phyloP scores from a whole-genome alignment of 2,329 filamentous ascomycete genomes.

The Talaromyces sp. region DNA sequence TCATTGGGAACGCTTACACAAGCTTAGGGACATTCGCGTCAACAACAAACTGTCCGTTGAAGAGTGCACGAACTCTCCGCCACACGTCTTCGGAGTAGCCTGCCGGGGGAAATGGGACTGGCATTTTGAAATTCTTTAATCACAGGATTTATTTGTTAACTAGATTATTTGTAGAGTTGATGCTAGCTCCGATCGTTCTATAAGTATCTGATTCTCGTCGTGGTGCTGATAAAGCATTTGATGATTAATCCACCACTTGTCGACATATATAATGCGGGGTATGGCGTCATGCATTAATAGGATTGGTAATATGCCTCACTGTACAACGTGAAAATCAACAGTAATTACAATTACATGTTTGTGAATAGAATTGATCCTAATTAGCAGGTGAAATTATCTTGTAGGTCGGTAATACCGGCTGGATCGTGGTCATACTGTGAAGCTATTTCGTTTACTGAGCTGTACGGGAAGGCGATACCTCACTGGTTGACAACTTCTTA shows the following conservation, averaged over 20 bases:
- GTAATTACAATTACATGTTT: background rate
- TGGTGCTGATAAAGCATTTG: background rate
- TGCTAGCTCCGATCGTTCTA: too few relatives aligned
- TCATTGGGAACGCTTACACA: slow-evolving; percentile 2
- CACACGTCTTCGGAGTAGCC: slow-evolving; percentile 19
- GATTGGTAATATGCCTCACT: background rate
- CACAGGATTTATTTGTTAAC: background rate
- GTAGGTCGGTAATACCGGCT: background rate
- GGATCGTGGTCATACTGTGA: background rate
- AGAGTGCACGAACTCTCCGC: slow-evolving; percentile 17
- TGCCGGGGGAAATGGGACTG: slow-evolving; percentile 14
- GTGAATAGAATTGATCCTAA: background rate
- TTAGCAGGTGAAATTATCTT: background rate
- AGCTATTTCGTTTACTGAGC: background rate
- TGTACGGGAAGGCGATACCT: background rate
- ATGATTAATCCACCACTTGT: background rate
- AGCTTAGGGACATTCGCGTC: slow-evolving; percentile 16
- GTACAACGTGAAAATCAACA: background rate
- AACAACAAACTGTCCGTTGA: slow-evolving; percentile 16
- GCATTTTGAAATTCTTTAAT: background rate
- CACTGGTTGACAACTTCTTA: background rate
- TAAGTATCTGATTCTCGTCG: background rate
- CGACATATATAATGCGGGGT: background rate
- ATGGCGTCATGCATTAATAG: background rate
- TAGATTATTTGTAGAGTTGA: background rate